Evolutionary conservation across 768 basidiomycete genomes (phyloP).

Genomic region (Phlegmacium glaucopus): DNA sequence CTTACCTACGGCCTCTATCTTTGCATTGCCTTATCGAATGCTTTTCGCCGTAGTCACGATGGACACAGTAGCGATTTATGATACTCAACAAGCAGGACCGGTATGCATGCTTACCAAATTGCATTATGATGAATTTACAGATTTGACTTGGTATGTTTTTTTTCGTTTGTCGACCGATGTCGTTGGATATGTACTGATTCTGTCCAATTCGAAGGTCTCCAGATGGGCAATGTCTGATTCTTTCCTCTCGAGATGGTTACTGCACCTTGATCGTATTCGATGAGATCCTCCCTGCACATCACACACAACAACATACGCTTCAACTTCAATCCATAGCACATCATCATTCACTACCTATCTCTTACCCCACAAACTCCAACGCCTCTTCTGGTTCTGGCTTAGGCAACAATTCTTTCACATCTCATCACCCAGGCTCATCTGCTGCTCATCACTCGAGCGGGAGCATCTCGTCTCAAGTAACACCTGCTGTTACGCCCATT

Average conservation of each 20-base stretch:
- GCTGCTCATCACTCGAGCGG: neutral
- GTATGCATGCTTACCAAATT: conserved; percentile 89
- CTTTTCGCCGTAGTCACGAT: conserved; percentile 94
- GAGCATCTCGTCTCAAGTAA: conserved; percentile 23
- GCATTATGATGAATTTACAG: conserved; percentile 98
- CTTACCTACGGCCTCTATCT: conserved; percentile 57
- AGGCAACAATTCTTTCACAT: too few relatives aligned
- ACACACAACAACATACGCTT: conserved; percentile 87
- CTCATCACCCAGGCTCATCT: conserved; percentile 19
- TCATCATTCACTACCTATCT: conserved; percentile 69
- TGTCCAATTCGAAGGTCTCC: conserved; percentile 65
- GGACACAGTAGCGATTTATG: conserved; percentile 93
- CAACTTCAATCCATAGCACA: conserved; percentile 91
- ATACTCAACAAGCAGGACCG: conserved; percentile 93
- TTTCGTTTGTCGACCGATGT: neutral
- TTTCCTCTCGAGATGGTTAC: conserved; percentile 94
- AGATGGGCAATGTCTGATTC: conserved; percentile 89
- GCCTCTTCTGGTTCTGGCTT: conserved; percentile 18
- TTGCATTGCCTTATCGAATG: conserved; percentile 91
- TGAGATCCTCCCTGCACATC: conserved; percentile 84
- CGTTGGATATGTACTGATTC: conserved; percentile 4
- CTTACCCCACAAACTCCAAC: conserved; percentile 26
- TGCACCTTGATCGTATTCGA: conserved; percentile 95
- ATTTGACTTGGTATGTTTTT: conserved; percentile 81
- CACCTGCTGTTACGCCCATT: conserved; percentile 35